Conservation (phyloP, 2,329 filamentous ascomycete genomes). For the Apiospora pterosperma region DNA sequence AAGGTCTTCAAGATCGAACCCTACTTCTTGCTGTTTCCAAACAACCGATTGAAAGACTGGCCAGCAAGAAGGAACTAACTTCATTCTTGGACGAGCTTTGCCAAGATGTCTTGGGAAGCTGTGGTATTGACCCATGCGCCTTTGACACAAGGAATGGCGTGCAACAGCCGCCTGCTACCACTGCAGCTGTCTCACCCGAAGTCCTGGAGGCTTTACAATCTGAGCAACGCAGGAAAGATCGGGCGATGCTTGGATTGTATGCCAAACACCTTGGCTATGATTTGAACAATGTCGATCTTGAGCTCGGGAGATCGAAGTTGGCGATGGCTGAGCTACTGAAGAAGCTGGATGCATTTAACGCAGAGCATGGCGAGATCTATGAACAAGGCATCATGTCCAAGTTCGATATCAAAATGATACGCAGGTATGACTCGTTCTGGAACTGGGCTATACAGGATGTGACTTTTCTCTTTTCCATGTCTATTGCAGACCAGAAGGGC, state of each 20-base stretch:
- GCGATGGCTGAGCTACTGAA: constrained; percentile 13
- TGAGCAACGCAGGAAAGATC: constrained; percentile 2
- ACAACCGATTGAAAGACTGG: neutral
- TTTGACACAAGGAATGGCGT: too few relatives aligned
- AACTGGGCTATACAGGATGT: constrained; percentile 29
- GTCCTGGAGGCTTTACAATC: constrained; percentile 4
- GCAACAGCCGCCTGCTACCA: too few relatives aligned
- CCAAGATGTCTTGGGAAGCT: neutral
- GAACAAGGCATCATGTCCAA: constrained; percentile 23
- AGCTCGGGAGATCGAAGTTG: constrained; percentile 1
- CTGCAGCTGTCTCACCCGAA: neutral
- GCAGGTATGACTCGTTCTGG: constrained; percentile 32
- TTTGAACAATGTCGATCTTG: neutral
- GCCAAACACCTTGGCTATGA: constrained; percentile 5
- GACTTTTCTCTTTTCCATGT: neutral
- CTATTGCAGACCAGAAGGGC: too few relatives aligned
- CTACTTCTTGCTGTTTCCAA: neutral
- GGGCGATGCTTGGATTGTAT: constrained; percentile 4
- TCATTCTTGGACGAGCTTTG: constrained; percentile 4
- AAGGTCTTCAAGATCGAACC: constrained; percentile 5
- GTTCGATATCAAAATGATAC: constrained; percentile 23
- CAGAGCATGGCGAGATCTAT: constrained; percentile 29
- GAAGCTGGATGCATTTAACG: constrained; percentile 16
- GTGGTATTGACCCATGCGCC: neutral
- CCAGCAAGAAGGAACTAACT: constrained; percentile 4